Conservation (phyloP, 2,329 filamentous ascomycete species). For the Pestalotiopsis sp. region DNA sequence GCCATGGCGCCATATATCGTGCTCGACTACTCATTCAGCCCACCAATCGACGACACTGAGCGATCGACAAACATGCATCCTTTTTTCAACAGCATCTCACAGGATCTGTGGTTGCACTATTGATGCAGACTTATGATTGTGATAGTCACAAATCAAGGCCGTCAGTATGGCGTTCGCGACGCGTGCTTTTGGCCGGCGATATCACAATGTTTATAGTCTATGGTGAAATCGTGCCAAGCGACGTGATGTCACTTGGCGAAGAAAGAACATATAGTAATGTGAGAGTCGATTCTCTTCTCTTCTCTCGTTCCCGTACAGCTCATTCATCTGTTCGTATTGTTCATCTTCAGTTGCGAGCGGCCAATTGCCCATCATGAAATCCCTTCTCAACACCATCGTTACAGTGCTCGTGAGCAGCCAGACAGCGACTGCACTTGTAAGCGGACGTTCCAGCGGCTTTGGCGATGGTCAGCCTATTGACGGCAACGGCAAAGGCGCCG, state of each 20-base stretch:
- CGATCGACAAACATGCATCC: constrained; percentile 3
- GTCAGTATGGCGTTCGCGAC: neutral
- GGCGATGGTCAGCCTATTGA: constrained; percentile 1
- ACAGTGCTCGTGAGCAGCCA: neutral
- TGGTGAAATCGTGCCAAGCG: neutral
- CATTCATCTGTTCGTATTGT: neutral
- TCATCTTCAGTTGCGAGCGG: neutral
- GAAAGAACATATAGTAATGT: neutral
- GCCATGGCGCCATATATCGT: constrained; percentile 7
- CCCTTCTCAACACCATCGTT: neutral
- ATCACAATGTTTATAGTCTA: neutral
- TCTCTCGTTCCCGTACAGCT: neutral
- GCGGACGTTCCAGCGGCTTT: neutral
- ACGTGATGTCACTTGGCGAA: neutral
- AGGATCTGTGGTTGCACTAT: neutral
- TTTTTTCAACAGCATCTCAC: neutral
- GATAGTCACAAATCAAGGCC: neutral
- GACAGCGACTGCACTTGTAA: neutral
- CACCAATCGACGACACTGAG: neutral
- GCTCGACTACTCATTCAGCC: neutral
- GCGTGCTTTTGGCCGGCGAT: neutral
- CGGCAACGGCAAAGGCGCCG: constrained; percentile 2
- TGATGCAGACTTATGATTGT: neutral
- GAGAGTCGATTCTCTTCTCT: neutral
- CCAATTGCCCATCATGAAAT: neutral